Evolutionary conservation across 2,329 filamentous ascomycete genomes (phyloP).

Genomic region (Pseudopithomyces maydicus): DNA sequence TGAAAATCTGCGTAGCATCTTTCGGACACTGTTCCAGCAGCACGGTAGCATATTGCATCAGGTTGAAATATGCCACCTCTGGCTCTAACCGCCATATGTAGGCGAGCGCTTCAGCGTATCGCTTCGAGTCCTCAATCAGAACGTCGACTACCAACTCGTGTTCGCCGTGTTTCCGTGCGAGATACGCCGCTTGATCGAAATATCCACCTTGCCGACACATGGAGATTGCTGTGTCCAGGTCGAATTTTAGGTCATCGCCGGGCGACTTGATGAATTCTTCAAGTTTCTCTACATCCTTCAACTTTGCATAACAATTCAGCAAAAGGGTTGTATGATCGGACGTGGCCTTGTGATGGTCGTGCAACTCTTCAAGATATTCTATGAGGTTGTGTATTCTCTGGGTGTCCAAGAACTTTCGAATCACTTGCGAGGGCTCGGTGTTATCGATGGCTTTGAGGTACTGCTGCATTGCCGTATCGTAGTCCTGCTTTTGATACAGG

Average conservation of each 20-base stretch:
- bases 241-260: conserved; percentile 92
- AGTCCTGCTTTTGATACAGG: conserved; percentile 92
- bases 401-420: conserved; percentile 94
- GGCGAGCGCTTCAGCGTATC: conserved; percentile 83
- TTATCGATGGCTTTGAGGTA: conserved; percentile 96
- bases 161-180: conserved; percentile 92
- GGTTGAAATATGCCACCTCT: conserved; percentile 76
- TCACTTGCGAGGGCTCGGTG: conserved; percentile 94
- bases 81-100: conserved; percentile 91
- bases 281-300: conserved; percentile 95
- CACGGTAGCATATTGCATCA: conserved; percentile 95
- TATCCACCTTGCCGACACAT: conserved; percentile 99
- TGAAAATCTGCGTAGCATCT: conserved; percentile 84
- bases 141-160: conserved; percentile 95
- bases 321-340: conserved; percentile 94
- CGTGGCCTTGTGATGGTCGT: conserved; percentile 91
- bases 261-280: conserved; percentile 97
- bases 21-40: conserved; percentile 84
- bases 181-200: conserved; percentile 92
- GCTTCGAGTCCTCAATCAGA: conserved; percentile 91
- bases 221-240: conserved; percentile 92
- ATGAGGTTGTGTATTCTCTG: conserved; percentile 98
- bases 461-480: conserved; percentile 98
- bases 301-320: conserved; percentile 95
- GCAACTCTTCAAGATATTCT: conserved; percentile 93